Evolutionary conservation across 2,329 filamentous ascomycete species (phyloP), one percentile per base, ranked within the genome.

Genomic region (Aspergillus quadrilineatus): DNA sequence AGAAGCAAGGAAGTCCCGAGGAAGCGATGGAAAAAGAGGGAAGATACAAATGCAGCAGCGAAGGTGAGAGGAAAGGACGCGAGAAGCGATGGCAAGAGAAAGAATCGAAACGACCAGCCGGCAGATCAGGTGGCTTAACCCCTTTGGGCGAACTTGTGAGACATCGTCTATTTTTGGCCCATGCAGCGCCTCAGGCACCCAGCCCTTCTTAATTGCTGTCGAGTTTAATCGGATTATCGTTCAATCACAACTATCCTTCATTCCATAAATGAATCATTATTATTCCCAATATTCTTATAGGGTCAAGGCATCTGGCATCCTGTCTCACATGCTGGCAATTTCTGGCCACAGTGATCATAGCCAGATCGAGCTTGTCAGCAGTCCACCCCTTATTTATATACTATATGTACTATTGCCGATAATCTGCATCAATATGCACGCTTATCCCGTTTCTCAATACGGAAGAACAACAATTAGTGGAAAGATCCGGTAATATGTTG

Each of bases 141-240:
- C 17, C 45, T 62, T 55, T 52, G 60, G 61, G 32, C 39, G 1
- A 41, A 45, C 54, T 53, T 65, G 63, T 65, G 64, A 66, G 61
- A 65, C 43, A 45, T 37, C 45, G 44, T 56, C 63, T 66, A 66
- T 65, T 66, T 65, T 65, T 65, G 59, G 53, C 32, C 42, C 48
- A 51, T 45, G n/a, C 0, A 15, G 1, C n/a, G 57, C 60, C 60
- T 61, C 49, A 60, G 58, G 56, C 60, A 51, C 26, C 15, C 17
- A 7, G 26, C 22, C 29, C 14, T 42, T 36, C 41, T 22, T 3
- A 22, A 22, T 22, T 22, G 22, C 22, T 22, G 17, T 10, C 34
- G 30, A 34, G 22, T 34, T 3, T 10, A 10, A 34, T 34, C 30
- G 30, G 30, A 34, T 34, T 22, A 34, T 7, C 30, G 9, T 37